Base-by-base conservation (phyloP, 192 early-diverging fungal species). In the Chytriomyces sp. region DNA sequence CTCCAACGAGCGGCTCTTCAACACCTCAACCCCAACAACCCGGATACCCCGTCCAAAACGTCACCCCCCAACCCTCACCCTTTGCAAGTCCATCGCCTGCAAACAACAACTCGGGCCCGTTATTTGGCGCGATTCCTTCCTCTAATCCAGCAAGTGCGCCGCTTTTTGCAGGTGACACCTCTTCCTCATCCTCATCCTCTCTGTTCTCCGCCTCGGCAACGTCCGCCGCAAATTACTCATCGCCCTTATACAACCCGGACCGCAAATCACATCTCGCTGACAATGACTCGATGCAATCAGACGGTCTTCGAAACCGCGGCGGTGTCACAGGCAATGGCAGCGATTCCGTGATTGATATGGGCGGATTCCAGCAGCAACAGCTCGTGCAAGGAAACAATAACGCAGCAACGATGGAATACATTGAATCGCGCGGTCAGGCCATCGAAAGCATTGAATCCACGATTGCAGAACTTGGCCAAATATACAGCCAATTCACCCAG, bases 361-460 rank as follows among this genome's bases (percentile, higher is more conserved):
- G 65, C 43, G 43, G 28, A 23, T 59, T 57, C 23, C 81, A 86
- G 64, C 91, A 93, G 75, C 91, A 93, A 71, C 87, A 92, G 76
- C 82, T 92, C 72, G 82, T 91, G 48, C 84, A 89, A 44, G 76
- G 87, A 72, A 18, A 60, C 28, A 50, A 64, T 83, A 91, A 49
- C 69, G 45, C 69, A 10, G 74, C 80, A 47, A 83, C 79, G 86
- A 93, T 84, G 91, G 89, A 91, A 67, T 95, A 96, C 80, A 87
- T 99, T 50, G 94, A 98, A 72, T 91, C 90, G 73, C 90, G 98
- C 49, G 89, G 92, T 5, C 91, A 92, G 18, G 96, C 97, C 0
- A 97, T 98, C 72, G 94, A 94, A 77, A 94, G 94, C 7, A 98
- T 99, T 77, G 97, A 99, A 81, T 91, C 91, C 9, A 99, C 98